A percentile compares a stretch with the other conserved stretches of the same genome.
phyloP scores from a whole-genome alignment of 495 filamentous ascomycete species.

The Aspergillus conjunctus region DNA sequence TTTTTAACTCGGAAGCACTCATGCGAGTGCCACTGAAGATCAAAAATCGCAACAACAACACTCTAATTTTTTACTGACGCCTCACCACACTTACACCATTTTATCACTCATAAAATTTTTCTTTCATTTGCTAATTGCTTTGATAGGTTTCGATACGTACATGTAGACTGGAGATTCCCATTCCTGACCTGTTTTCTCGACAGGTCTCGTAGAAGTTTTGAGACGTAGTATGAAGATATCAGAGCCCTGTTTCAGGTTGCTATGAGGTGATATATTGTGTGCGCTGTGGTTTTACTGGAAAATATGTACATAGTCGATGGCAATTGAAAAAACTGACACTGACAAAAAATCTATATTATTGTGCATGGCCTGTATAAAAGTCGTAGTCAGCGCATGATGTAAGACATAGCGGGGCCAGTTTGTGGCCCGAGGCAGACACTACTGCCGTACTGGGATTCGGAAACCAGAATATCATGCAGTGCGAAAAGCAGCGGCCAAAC shows the following conservation, averaged over 20 bases:
- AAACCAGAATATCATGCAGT: background rate
- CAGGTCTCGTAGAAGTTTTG: background rate
- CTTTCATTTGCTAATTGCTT: slow-evolving; percentile 16
- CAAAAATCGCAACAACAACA: slow-evolving; percentile 60
- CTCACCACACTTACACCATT: slow-evolving; percentile 10
- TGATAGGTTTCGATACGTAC: slow-evolving; percentile 2
- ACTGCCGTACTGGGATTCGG: background rate
- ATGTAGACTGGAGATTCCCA: no score
- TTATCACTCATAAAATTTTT: slow-evolving; percentile 9
- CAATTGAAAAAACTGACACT: background rate
- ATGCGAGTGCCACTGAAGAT: slow-evolving; percentile 48
- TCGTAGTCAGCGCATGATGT: background rate
- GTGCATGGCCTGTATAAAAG: background rate
- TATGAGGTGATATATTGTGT: no score
- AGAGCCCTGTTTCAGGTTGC: background rate
- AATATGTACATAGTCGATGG: no score
- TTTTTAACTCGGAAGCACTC: slow-evolving; percentile 61
- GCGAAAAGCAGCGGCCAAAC: slow-evolving; percentile 13
- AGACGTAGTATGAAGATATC: background rate
- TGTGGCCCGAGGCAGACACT: slow-evolving; percentile 26
- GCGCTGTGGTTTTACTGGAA: no score
- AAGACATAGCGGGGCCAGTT: slow-evolving; percentile 9
- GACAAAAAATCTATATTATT: background rate
- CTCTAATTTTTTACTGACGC: slow-evolving; percentile 68
- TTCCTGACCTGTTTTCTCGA: background rate